Evolutionary conservation across 306 rosid genomes (phyloP), one percentile per base, ranked within the genome.

Genomic region (Phaseolus lunatus): DNA sequence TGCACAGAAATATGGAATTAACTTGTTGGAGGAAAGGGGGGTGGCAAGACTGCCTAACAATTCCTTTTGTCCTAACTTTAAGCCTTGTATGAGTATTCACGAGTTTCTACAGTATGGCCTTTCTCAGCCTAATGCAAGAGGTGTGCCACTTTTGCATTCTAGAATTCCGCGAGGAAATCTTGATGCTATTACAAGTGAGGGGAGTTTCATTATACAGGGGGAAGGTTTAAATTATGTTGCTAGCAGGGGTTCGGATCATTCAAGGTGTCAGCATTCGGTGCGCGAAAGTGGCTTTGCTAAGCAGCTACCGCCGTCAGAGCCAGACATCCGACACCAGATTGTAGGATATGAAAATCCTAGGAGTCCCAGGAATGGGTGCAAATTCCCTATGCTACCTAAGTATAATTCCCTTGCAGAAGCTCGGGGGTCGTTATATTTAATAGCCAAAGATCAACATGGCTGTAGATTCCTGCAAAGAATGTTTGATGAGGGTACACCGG

Each of bases 371-470:
- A 61, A 44, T 61, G 71, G 37, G 73, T 64, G 49, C 39, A 70
- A 85, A 35, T 73, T 59, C 16, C 45, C 85, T 53, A 12, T 35
- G 59, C 77, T 44, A 18, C 41, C 80, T 13, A 84, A 67, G 73
- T 86, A 54, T 78, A 82, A 47, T 74, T 86, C 88, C 27, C 45
- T 88, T 24, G 75, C 74, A 2, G 89, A 86, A 59, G 88, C 69
- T 47, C 76, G 67, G 39, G 89, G 89, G 12, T 63, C 2, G 33
- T 73, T 89, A 45, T 83, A 79, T 71, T 78, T 64, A 24, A 24
- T 84, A 31, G 90, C 93, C 65, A 85, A 83, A 69, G 89, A 89
- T 66, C 89, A 84, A 84, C 65, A 82, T 49, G 93, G 93, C 59
- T 86, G 90, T 83, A 83, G 90, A 54, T 76, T 82, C 79, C 59